Percentiles rank a stretch among this genome's conserved stretches.
phyloP scores from a whole-genome alignment of 495 filamentous ascomycete species.

The Neurospora sp. region DNA sequence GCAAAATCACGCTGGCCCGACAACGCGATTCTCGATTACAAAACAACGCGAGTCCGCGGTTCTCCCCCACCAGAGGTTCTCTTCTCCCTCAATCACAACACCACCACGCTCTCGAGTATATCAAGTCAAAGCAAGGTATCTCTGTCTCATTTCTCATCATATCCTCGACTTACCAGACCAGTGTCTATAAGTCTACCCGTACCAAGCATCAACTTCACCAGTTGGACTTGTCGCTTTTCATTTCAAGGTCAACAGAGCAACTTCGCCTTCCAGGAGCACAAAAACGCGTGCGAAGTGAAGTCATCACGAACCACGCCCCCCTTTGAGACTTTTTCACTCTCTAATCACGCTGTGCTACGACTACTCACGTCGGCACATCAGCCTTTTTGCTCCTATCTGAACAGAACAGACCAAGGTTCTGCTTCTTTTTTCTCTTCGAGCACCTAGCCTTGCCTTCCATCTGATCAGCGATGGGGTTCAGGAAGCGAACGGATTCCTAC shows the following conservation, averaged over 20 bases:
- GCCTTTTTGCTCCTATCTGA: not conserved
- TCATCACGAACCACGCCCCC: not conserved
- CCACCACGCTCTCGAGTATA: not conserved
- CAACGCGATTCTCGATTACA: not conserved
- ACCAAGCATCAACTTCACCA: not conserved
- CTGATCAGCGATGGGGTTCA: not conserved
- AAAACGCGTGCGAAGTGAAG: not conserved
- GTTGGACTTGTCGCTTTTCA: not conserved
- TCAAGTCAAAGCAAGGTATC: not conserved
- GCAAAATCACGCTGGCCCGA: not conserved
- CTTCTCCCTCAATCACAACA: not conserved
- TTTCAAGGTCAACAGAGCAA: not conserved
- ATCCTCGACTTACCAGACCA: not conserved
- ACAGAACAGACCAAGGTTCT: not conserved
- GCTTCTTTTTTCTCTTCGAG: not conserved
- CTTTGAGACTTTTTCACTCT: not conserved
- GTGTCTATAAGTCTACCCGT: not conserved
- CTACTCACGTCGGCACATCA: not conserved
- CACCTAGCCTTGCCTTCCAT: not conserved
- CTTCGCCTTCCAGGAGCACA: not conserved
- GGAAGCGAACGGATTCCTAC: not conserved
- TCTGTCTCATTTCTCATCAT: not conserved
- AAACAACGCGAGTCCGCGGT: not conserved
- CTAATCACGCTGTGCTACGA: not conserved
- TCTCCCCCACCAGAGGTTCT: not conserved